Evolutionary conservation across 257 asterid genomes (phyloP).

Genomic region (Scutellaria galericulata): DNA sequence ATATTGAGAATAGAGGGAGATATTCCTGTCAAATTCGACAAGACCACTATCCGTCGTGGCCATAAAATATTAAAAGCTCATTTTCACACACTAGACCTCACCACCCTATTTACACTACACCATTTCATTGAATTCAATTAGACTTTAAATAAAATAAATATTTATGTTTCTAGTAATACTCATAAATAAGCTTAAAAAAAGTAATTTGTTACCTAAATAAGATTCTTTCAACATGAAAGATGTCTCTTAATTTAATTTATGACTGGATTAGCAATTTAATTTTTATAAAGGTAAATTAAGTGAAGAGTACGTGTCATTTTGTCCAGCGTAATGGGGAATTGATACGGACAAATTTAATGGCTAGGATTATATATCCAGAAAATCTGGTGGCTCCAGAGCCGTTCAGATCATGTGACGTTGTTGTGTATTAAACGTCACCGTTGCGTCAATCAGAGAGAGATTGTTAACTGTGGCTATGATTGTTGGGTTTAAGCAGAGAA

Average conservation of each 20-base stretch:
- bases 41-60: constrained; percentile 51
- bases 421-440: constrained; percentile 46
- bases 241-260: no score
- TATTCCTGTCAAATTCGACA: constrained; percentile 53
- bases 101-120: background rate
- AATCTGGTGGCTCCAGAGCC: constrained; percentile 28
- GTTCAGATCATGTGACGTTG: constrained; percentile 42
- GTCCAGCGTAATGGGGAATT: constrained; percentile 18
- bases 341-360: constrained; percentile 4
- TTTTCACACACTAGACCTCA: background rate
- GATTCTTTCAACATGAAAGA: no score
- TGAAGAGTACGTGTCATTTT: constrained; percentile 16
- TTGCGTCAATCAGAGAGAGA: constrained; percentile 40
- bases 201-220: no score
- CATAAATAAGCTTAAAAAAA: no score
- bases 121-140: no score
- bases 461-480: background rate
- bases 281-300: background rate
- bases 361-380: constrained; percentile 19
- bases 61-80: background rate
- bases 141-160: no score
- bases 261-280: background rate
- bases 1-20: constrained; percentile 11
- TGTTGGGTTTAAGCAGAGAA: background rate
- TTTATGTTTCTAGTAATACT: no score